Evolutionary conservation across 1,284 basidiomycete genomes (phyloP).

Genomic region (Schizophyllum amplum): DNA sequence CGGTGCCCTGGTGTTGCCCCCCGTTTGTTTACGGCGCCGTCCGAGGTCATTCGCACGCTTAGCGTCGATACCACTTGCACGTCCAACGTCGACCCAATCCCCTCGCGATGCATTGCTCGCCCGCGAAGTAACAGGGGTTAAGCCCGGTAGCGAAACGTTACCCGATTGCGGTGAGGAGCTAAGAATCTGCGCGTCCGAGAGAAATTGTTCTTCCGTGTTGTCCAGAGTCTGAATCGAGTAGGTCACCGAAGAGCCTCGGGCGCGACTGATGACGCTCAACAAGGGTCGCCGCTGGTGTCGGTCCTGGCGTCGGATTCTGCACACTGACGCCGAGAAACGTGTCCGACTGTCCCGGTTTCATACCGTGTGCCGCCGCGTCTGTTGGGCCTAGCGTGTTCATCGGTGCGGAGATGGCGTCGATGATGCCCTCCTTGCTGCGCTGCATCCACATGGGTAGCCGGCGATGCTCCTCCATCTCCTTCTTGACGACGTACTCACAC

Average conservation of each 20-base stretch:
- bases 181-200: not conserved
- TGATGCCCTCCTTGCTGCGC: not conserved
- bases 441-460: not conserved
- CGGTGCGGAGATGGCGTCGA: not conserved
- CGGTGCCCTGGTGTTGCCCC: not conserved
- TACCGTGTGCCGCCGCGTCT: too few species aligned
- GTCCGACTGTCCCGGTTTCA: too few species aligned
- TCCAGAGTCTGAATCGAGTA: not conserved
- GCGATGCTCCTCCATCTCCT: not conserved
- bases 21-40: too few species aligned
- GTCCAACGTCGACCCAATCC: not conserved
- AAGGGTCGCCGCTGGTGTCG: not conserved
- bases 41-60: too few species aligned
- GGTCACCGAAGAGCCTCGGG: not conserved
- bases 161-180: not conserved
- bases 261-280: not conserved
- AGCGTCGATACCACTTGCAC: too few species aligned
- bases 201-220: not conserved
- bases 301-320: not conserved
- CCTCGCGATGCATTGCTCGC: not conserved
- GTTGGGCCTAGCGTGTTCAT: too few species aligned
- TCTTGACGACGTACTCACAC: constrained; percentile 28
- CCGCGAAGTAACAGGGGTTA: not conserved
- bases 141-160: not conserved
- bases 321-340: not conserved